These are phyloP conservation scores for Trebouxia sp. DNA, from an alignment of 139 green algal species.

Conservation along the genomic window DNA sequence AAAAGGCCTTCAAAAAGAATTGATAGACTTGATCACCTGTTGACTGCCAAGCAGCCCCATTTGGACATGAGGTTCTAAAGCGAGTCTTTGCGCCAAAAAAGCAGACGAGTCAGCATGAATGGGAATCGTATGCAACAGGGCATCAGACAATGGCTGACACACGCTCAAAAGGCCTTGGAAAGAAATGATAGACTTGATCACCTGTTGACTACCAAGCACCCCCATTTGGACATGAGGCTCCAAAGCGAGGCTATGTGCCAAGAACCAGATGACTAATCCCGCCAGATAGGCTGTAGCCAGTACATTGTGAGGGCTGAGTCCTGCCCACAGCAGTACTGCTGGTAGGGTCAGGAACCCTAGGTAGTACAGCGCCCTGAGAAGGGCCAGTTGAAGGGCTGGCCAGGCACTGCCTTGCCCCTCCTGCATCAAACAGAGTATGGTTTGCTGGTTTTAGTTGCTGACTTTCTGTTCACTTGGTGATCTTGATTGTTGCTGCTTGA, in stretches of 20 bases:
- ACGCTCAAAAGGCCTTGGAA: too few species aligned
- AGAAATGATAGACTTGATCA: not conserved
- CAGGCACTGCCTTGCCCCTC: not conserved
- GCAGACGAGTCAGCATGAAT: too few species aligned
- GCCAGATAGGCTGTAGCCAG: slow-evolving; percentile 41
- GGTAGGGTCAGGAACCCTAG: slow-evolving; percentile 39
- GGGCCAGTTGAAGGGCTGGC: slow-evolving; percentile 25
- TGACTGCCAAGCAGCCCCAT: not conserved
- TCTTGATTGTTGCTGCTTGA: too few species aligned
- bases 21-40: not conserved
- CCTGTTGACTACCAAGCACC: not conserved
- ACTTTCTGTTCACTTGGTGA: too few species aligned
- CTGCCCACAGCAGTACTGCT: slow-evolving; percentile 32
- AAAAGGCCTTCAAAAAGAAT: too few species aligned
- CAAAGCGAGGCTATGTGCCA: slow-evolving; percentile 19
- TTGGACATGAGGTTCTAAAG: too few species aligned
- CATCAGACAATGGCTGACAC: too few species aligned
- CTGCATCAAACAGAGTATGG: not conserved
- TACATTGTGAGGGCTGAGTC: slow-evolving; percentile 15
- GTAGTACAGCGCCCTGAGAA: slow-evolving; percentile 18
- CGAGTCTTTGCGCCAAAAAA: too few species aligned
- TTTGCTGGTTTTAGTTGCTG: not conserved
- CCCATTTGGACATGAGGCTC: slow-evolving; percentile 25
- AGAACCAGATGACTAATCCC: slow-evolving; percentile 32
- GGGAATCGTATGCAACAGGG: too few species aligned